Evolutionary conservation across 257 asterid genomes (phyloP).

Genomic region (Capsicum baccatum): DNA sequence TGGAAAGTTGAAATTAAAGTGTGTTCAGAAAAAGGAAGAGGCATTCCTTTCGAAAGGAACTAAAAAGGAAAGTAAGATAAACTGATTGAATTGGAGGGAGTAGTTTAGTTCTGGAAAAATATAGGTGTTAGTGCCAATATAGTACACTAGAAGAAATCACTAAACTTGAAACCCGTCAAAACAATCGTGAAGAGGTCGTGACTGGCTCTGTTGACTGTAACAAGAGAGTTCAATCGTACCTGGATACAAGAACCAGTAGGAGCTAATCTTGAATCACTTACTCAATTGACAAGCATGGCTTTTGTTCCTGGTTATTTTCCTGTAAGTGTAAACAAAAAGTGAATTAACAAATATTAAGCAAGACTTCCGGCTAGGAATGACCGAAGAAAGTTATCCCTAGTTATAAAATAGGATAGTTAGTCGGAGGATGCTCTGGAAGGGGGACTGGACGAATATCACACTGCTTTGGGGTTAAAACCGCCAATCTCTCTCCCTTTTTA

Average conservation of each 20-base stretch:
- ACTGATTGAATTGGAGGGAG: too few species aligned
- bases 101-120: not conserved
- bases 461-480: not conserved
- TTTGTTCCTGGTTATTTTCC: not conserved
- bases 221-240: not conserved
- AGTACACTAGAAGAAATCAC: not conserved
- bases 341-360: not conserved
- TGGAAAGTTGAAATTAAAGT: too few species aligned
- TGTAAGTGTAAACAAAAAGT: not conserved
- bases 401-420: not conserved
- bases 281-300: not conserved
- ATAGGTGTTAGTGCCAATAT: not conserved
- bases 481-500: not conserved
- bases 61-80: too few species aligned
- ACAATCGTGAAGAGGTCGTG: not conserved
- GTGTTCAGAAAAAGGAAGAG: too few species aligned
- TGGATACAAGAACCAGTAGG: not conserved
- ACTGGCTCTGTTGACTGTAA: not conserved
- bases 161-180: not conserved
- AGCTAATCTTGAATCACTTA: not conserved
- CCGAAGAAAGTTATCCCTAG: not conserved
- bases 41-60: too few species aligned
- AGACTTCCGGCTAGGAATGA: not conserved
- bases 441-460: not conserved
- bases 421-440: not conserved